Evolutionary conservation across 306 rosid species (phyloP), one percentile per base, ranked within the genome.

Genomic region (Arachis stenosperma): DNA sequence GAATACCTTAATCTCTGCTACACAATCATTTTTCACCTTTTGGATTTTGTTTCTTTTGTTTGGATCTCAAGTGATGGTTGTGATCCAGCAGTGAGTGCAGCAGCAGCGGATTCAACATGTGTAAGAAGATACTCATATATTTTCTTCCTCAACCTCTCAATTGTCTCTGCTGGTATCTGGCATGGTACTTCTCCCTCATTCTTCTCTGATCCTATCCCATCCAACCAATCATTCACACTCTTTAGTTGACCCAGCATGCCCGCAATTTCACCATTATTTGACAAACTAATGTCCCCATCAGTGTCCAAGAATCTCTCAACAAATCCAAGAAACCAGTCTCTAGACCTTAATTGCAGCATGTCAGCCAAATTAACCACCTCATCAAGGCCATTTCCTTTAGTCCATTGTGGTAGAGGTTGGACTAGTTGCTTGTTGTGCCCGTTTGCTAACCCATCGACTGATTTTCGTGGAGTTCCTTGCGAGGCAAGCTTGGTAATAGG

Each of bases 81-180:
- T 10, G 89, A 79, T 64, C 93, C 98, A 12, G 67, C 39, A 50
- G 88, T 90, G 14, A 95, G 96, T 7, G 99, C 98, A 6, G 98
- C 99, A 0, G 99, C 99, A 33, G 98, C 99, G 11, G 98, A 95
- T 79, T 95, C 98, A 10, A 95, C 99, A 76, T 95, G 96, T 59
- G 96, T 91, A 54, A 95, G 99, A 76, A 95, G 97, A 83, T 91
- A 95, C 62, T 91, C 99, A 55, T 95, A 94, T 70, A 95, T 91
- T 84, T 95, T 95, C 87, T 95, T 95, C 86, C 99, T 85, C 27
- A 95, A 78, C 65, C 92, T 74, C 74, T 91, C 96, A 11, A 90
- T 84, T 10, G 89, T 91, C 74, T 95, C 97, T 0, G 85, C 72
- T 8, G 96, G 76, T 70, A 88, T 86, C 77, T 76, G 78, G 0